Base-by-base conservation (phyloP, 1,284 basidiomycete species). In the Malassezia nana region DNA sequence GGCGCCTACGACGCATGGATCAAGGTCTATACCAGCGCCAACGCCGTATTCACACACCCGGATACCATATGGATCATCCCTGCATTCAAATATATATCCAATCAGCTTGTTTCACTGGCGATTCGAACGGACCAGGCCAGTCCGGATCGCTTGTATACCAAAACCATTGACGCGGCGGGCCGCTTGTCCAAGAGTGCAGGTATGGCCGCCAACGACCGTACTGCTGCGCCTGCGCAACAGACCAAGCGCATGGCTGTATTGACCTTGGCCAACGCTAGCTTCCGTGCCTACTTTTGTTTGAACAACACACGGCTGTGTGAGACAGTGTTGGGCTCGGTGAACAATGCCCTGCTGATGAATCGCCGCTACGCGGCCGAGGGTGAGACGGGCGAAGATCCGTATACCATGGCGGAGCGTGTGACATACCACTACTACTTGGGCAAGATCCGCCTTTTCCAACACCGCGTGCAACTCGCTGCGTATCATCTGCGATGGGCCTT, bases 281-380 rank as follows among this genome's bases (percentile, higher is more conserved):
- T 74, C 58, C 63, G 66, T 22, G 67, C 67, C 9, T 74, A 74
- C 58, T 72, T 74, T 52, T 63, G 64, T 48, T 62, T 72, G 55
- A 72, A 75, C 50, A 77, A 77, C 49, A 71, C 76, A 28, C 67
- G 76, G 2, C 58, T 77, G 1, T 77, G 76, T 59, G 75, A 77
- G 52, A 77, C 76, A 0, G 75, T 77, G n/a, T 55, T 77, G 13
- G 75, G 73, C 22, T 75, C 74, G 41, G 74, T 75, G 16, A 63
- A 74, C 26, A 75, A 75, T 50, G 73, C 75, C 6, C 51, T 74
- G 43, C 63, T 64, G n/a, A 52, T 66, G 38, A 73, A 73, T 39
- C 58, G 54, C 12, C 51, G 42, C 22, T 7, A 31, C 33, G 50
- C 20, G 6, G 26, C 16, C 13, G 20, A 28, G 12, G 57, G 52